Conservation (phyloP, 2,329 filamentous ascomycete genomes). For the Ceratocystis colombiana region DNA sequence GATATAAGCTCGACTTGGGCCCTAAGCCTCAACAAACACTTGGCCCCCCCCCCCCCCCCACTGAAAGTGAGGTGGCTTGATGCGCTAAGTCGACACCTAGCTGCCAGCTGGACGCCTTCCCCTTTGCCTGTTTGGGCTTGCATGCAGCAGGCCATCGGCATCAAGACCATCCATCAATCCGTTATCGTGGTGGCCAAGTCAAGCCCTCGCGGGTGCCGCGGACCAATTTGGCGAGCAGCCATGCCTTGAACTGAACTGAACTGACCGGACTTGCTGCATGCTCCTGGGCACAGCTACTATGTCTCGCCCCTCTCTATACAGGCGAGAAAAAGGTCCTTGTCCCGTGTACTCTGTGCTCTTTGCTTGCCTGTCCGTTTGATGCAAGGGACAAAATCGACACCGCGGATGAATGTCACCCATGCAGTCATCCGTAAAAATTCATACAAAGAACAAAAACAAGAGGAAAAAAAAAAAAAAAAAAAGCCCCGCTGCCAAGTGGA, state of each 20-base stretch:
- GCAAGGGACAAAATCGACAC: not conserved
- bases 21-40: not conserved
- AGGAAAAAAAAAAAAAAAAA: not conserved
- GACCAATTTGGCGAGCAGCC: not conserved
- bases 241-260: not conserved
- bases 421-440: not conserved
- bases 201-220: not conserved
- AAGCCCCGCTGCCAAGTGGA: not conserved
- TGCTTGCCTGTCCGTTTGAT: not conserved
- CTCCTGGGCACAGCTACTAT: not conserved
- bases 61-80: too few relatives aligned
- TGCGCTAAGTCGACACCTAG: not conserved
- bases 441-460: not conserved
- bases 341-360: not conserved
- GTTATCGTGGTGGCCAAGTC: not conserved
- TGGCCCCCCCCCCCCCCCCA: not conserved
- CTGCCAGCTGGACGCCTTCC: too few relatives aligned
- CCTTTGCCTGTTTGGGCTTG: not conserved
- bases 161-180: not conserved
- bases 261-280: too few relatives aligned
- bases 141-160: not conserved
- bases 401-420: not conserved
- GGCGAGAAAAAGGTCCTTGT: not conserved
- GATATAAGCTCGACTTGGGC: not conserved
- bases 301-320: not conserved